These are phyloP conservation scores for Sclerotinia borealis DNA, from an alignment of 2,329 filamentous ascomycete species.

Conservation along the genomic window DNA sequence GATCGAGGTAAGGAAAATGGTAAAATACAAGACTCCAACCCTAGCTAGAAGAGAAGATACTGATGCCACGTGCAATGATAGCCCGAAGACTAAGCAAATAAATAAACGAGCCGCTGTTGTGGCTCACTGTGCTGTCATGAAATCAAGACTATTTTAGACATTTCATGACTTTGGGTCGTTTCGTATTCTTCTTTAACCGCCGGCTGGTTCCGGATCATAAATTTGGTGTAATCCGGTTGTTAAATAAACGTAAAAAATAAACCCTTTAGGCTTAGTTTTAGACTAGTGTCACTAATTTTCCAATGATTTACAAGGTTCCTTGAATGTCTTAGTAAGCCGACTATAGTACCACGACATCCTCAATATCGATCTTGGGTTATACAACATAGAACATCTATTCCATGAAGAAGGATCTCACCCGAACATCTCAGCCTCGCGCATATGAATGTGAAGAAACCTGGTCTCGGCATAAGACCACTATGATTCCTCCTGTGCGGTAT, in stretches of 20 bases:
- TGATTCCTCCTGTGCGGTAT: neutral
- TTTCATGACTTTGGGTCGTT: neutral
- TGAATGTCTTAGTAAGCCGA: neutral
- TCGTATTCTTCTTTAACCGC: neutral
- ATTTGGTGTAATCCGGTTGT: neutral
- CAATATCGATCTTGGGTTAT: neutral
- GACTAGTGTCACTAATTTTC: neutral
- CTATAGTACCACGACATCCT: neutral
- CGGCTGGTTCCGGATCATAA: neutral
- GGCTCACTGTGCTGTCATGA: neutral
- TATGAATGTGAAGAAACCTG: neutral
- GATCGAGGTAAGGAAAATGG: neutral
- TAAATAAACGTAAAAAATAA: neutral
- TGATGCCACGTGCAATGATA: neutral
- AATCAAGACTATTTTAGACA: neutral
- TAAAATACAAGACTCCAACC: neutral
- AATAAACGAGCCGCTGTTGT: constrained; percentile 9
- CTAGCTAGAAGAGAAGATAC: neutral
- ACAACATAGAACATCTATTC: neutral
- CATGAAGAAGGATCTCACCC: constrained; percentile 5
- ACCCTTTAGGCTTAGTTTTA: neutral
- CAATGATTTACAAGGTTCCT: neutral
- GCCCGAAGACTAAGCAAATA: constrained; percentile 2
- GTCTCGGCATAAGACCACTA: neutral
- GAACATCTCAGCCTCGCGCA: constrained; percentile 1